Percentiles rank a stretch among this genome's conserved stretches.
These are phyloP conservation scores for Colletotrichum orchidophilum DNA, from an alignment of 2,329 filamentous ascomycete species.

Conservation along the genomic window DNA sequence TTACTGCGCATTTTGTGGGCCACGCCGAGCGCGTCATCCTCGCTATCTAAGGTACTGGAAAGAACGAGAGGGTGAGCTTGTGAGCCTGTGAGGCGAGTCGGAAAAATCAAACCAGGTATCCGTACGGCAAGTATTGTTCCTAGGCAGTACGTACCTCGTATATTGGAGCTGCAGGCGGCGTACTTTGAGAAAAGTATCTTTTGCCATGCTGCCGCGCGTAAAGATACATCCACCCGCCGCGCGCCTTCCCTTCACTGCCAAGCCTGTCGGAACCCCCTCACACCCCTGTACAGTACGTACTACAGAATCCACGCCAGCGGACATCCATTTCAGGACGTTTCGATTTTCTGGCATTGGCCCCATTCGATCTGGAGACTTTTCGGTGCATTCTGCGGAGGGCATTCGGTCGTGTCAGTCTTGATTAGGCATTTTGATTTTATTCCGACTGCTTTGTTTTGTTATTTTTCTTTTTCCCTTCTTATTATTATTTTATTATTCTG, in stretches of 20 bases:
- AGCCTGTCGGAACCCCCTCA: not conserved
- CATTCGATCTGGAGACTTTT: not conserved
- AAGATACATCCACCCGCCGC: not conserved
- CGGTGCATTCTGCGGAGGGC: not conserved
- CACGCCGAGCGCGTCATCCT: slow-evolving; percentile 21
- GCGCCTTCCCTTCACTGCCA: not conserved
- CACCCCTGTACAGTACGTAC: not conserved
- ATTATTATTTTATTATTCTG: not conserved
- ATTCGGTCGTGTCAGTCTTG: not conserved
- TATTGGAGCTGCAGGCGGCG: slow-evolving; percentile 1
- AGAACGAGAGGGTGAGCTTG: not conserved
- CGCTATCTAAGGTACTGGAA: not conserved
- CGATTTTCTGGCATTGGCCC: not conserved
- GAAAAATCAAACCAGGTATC: no score
- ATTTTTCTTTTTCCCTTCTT: not conserved
- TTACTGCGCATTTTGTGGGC: slow-evolving; percentile 25
- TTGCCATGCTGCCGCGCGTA: not conserved
- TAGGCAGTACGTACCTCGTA: slow-evolving; percentile 7
- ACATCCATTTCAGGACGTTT: slow-evolving; percentile 19
- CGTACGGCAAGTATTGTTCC: no score
- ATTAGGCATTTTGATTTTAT: not conserved
- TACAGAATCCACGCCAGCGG: not conserved
- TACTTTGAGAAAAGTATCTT: no score
- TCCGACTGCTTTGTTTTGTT: not conserved
- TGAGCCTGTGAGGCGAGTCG: no score